phyloP scores from a whole-genome alignment of 495 filamentous ascomycete species.

The Xanthoparmelia taractica region DNA sequence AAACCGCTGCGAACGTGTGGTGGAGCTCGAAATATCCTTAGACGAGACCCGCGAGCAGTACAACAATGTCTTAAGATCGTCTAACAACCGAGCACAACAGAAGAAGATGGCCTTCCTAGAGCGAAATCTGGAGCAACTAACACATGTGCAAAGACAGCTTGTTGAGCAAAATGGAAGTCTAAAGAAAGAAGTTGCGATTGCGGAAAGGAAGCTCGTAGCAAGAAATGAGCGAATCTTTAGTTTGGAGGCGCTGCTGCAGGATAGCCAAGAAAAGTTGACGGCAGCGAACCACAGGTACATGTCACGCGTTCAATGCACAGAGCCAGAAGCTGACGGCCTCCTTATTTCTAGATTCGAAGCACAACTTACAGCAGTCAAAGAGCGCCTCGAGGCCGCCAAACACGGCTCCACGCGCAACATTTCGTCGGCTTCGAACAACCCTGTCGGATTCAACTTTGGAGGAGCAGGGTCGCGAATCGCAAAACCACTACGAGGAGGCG shows the following conservation, averaged over 20 bases:
- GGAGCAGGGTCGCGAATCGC: slow-evolving; percentile 76
- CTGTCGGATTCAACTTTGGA: slow-evolving; percentile 65
- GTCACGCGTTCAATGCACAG: background rate
- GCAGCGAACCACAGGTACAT: slow-evolving; percentile 78
- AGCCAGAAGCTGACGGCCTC: slow-evolving; percentile 1
- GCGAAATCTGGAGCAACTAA: slow-evolving; percentile 94
- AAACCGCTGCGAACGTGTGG: slow-evolving; percentile 94
- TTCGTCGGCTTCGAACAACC: slow-evolving; percentile 50
- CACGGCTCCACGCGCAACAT: slow-evolving; percentile 70
- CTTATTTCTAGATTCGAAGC: slow-evolving; percentile 70
- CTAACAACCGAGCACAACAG: slow-evolving; percentile 95
- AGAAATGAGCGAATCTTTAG: slow-evolving; percentile 93
- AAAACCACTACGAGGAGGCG: slow-evolving; percentile 92
- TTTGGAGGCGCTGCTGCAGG: slow-evolving; percentile 83
- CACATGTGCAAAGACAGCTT: slow-evolving; percentile 91
- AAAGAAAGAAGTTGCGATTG: slow-evolving; percentile 99
- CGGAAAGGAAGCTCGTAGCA: slow-evolving; percentile 91
- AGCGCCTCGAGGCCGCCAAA: slow-evolving; percentile 93
- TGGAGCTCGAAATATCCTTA: slow-evolving; percentile 92
- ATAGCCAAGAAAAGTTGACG: slow-evolving; percentile 94
- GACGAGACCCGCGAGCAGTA: slow-evolving; percentile 98
- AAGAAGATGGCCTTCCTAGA: slow-evolving; percentile 99
- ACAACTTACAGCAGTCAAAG: slow-evolving; percentile 94
- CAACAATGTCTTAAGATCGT: slow-evolving; percentile 90
- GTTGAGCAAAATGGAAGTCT: slow-evolving; percentile 93